Evolutionary conservation across 192 early-diverging fungal species (phyloP).

Genomic region (Entophlyctis luteolus): DNA sequence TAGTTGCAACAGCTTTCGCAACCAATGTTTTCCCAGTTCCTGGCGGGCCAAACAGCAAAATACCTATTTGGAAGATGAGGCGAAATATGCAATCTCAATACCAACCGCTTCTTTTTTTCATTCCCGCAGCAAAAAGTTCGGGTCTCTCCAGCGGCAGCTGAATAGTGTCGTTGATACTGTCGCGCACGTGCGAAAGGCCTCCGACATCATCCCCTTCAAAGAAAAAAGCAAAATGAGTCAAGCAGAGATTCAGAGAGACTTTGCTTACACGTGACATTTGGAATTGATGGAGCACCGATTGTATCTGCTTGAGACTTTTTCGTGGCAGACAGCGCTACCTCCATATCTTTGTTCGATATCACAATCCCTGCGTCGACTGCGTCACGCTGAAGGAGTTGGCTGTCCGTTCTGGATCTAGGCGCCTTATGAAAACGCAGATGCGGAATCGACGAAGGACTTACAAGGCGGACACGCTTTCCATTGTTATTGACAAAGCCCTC

Average conservation of each 20-base stretch:
- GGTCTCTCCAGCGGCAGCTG: constrained; percentile 93
- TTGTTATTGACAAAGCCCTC: constrained; percentile 44
- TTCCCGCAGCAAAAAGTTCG: constrained; percentile 89
- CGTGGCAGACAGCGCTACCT: constrained; percentile 71
- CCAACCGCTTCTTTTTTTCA: constrained; percentile 86
- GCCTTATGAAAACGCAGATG: background rate
- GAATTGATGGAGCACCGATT: constrained; percentile 93
- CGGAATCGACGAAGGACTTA: background rate
- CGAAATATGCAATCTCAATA: background rate
- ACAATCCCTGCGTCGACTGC: constrained; percentile 66
- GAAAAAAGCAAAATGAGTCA: background rate
- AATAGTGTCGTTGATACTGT: constrained; percentile 92
- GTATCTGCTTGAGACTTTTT: constrained; percentile 81
- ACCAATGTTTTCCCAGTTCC: constrained; percentile 98
- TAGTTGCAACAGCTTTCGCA: constrained; percentile 98
- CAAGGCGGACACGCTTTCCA: constrained; percentile 14
- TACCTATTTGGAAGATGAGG: constrained; percentile 23
- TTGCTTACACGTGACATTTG: constrained; percentile 84
- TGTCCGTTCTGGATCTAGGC: background rate
- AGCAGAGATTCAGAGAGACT: too few species aligned
- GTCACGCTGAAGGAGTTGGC: constrained; percentile 47
- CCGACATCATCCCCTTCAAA: constrained; percentile 85
- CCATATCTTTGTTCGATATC: constrained; percentile 76
- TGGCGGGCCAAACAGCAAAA: constrained; percentile 93
- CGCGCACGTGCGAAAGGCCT: constrained; percentile 86